Conservation (phyloP, 2,329 filamentous ascomycete genomes). For the Stemphylium lycopersici region DNA sequence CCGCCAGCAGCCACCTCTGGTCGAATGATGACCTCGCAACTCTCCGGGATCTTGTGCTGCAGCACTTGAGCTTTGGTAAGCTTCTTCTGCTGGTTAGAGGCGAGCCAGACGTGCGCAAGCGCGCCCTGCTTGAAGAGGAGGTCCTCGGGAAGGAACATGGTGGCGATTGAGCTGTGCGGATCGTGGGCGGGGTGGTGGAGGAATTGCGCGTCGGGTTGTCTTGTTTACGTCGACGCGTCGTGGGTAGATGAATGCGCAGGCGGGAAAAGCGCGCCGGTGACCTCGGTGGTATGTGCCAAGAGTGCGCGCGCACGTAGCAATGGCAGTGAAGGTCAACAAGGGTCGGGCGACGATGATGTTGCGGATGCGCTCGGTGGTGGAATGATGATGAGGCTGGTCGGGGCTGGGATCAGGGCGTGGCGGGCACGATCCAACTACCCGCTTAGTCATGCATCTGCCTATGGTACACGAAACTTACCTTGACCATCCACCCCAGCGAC, state of each 20-base stretch:
- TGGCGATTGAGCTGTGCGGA: slow-evolving; percentile 22
- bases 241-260: slow-evolving; percentile 31
- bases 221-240: slow-evolving; percentile 46
- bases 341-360: slow-evolving; percentile 29
- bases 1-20: slow-evolving; percentile 69
- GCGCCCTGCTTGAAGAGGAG: slow-evolving; percentile 96
- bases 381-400: slow-evolving; percentile 21
- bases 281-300: slow-evolving; percentile 18
- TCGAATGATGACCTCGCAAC: slow-evolving; percentile 92
- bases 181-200: slow-evolving; percentile 19
- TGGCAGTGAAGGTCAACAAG: slow-evolving; percentile 25
- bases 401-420: slow-evolving; percentile 14
- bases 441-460: slow-evolving; percentile 11
- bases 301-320: slow-evolving; percentile 30
- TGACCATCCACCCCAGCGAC: no score
- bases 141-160: slow-evolving; percentile 97
- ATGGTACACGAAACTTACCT: not conserved
- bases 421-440: slow-evolving; percentile 6
- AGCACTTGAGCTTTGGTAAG: slow-evolving; percentile 95
- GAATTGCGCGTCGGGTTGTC: slow-evolving; percentile 28
- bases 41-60: slow-evolving; percentile 92
- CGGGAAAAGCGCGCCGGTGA: slow-evolving; percentile 30
- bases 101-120: slow-evolving; percentile 96
- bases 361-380: slow-evolving; percentile 25
- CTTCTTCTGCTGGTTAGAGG: slow-evolving; percentile 97